These are phyloP conservation scores for Plasmodiophora brassicae DNA, from an alignment of 208 protist species.

Conservation along the genomic window DNA sequence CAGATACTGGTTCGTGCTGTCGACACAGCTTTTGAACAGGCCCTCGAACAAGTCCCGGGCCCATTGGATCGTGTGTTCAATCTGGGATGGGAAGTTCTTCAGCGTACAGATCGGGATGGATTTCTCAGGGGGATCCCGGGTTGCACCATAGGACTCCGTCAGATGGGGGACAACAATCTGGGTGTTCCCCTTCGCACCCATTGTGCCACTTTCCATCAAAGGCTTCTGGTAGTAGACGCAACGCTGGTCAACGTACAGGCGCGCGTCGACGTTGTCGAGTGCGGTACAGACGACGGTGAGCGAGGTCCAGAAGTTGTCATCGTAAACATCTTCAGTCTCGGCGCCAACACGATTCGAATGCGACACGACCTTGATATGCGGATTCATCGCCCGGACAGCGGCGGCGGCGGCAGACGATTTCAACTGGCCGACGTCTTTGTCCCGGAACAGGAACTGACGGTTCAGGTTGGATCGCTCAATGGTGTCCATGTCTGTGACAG, in stretches of 20 bases:
- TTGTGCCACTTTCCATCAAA: slow-evolving; percentile 97
- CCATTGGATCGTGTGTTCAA: slow-evolving; percentile 59
- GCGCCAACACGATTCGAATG: slow-evolving; percentile 68
- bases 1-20: slow-evolving; percentile 62
- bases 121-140: slow-evolving; percentile 92
- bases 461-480: slow-evolving; percentile 87
- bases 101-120: slow-evolving; percentile 98
- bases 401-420: slow-evolving; percentile 87
- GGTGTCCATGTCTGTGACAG: slow-evolving; percentile 97
- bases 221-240: slow-evolving; percentile 65
- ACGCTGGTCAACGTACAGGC: slow-evolving; percentile 61
- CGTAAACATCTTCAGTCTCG: slow-evolving; percentile 84
- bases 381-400: slow-evolving; percentile 86
- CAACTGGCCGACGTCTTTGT: slow-evolving; percentile 81
- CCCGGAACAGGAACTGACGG: slow-evolving; percentile 98
- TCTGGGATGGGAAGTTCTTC: slow-evolving; percentile 96
- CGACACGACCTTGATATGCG: slow-evolving; percentile 46
- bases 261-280: slow-evolving; percentile 90
- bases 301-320: slow-evolving; percentile 85
- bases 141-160: slow-evolving; percentile 94
- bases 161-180: slow-evolving; percentile 87
- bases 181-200: slow-evolving; percentile 95
- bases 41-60: slow-evolving; percentile 68
- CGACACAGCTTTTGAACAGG: slow-evolving; percentile 58
- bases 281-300: slow-evolving; percentile 93